Evolutionary conservation across 1,139 yeast species (phyloP), one percentile per base, ranked within the genome.

Genomic region (Lodderomyces pseudojiufengensis): DNA sequence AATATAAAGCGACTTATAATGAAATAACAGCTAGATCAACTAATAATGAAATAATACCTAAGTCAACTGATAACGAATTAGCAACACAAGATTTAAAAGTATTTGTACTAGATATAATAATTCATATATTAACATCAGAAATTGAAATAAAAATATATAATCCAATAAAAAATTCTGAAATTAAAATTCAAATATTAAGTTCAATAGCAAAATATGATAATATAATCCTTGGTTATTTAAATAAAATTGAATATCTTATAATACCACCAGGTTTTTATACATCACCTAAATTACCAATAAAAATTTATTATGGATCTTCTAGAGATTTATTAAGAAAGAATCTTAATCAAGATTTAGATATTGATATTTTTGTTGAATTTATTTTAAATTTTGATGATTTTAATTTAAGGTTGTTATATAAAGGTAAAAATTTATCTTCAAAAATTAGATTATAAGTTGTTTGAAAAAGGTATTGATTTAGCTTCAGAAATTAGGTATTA

Each of bases 111-210:
- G 70, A 64, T 6, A 63, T 76, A 1, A 70, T 70, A 0, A 68
- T 78, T 52, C 82, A 78, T 52, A 44, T 78, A 3, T 52, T 77
- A 46, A 59, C 70, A 2, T 71, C 79, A 0, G 77, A 75, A 36
- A 64, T 76, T 7, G 80, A 76, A 44, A 47, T 77, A 34, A 64
- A 67, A 1, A 55, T 77, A 1, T 74, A 50, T 50, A 78, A 78
- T 42, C 84, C 84, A 1, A 46, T 78, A 1, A 39, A 46, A 9
- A 76, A 78, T 44, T 50, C 61, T 7, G 70, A 63, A 13, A 51
- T 73, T 1, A 46, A 52, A n/a, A 54, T 73, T 5, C 57, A 57
- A 13, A 53, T 78, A 13, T 47, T 58, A 18, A 61, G 63, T 33
- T 79, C 75, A 2, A 63, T 59, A 35, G 83, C 81, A 0, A 55